These are phyloP conservation scores for Botrytis deweyae DNA, from an alignment of 2,329 filamentous ascomycete genomes.

Conservation along the genomic window DNA sequence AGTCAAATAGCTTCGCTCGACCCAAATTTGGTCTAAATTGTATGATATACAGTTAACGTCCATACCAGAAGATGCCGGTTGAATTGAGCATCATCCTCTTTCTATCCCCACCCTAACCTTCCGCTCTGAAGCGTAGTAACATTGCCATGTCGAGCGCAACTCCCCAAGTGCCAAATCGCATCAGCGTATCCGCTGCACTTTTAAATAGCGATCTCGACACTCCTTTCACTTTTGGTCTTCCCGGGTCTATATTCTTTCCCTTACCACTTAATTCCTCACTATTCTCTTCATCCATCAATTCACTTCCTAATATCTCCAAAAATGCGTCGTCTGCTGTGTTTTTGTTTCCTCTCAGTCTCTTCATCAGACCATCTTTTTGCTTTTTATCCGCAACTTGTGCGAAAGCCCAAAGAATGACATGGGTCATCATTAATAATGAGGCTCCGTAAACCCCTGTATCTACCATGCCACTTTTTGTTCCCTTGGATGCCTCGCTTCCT, in stretches of 20 bases:
- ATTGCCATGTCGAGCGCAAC: conserved; percentile 30
- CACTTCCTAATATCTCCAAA: not conserved
- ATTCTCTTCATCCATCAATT: not conserved
- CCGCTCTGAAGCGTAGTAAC: conserved; percentile 28
- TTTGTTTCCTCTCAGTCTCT: not conserved
- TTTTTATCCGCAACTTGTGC: conserved; percentile 22
- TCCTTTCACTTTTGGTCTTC: not conserved
- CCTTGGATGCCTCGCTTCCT: not conserved
- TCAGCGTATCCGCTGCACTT: conserved; percentile 33
- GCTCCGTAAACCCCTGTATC: conserved; percentile 30
- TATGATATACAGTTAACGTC: not conserved
- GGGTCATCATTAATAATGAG: conserved; percentile 30
- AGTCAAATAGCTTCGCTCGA: not conserved
- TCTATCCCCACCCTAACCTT: conserved; percentile 19
- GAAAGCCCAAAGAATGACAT: conserved; percentile 32
- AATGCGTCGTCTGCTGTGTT: not conserved
- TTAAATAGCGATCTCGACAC: conserved; percentile 28
- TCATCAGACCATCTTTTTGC: conserved; percentile 16
- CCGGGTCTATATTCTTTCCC: not conserved
- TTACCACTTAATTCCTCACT: too few species aligned
- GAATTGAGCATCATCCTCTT: not conserved
- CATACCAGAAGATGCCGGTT: not conserved
- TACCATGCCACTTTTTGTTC: conserved; percentile 7
- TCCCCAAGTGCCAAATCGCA: conserved; percentile 31
- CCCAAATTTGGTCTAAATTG: not conserved